These are phyloP conservation scores for Microstegium vimineum DNA, from an alignment of 176 grass and related monocot genomes.

Conservation along the genomic window DNA sequence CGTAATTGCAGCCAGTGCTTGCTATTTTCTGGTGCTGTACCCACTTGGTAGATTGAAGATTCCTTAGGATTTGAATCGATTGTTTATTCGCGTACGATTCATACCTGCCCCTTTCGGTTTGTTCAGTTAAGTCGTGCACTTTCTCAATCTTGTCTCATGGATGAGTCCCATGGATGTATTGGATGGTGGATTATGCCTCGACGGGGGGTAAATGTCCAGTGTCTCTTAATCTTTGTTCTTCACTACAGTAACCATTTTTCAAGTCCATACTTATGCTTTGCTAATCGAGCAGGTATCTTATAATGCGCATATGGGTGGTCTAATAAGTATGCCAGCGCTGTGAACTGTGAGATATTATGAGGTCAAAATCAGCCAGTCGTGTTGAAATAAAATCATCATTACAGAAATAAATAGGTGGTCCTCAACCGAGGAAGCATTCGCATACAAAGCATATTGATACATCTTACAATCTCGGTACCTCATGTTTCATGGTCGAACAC, in stretches of 20 bases:
- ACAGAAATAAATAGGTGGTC: not conserved
- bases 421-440: not conserved
- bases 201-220: not conserved
- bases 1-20: not conserved
- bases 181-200: constrained; percentile 6
- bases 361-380: not conserved
- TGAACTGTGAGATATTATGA: no score
- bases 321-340: not conserved
- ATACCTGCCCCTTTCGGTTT: constrained; percentile 20
- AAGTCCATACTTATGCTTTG: not conserved
- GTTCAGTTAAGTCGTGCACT: constrained; percentile 13
- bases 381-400: not conserved
- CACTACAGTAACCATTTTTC: not conserved
- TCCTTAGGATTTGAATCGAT: constrained; percentile 30
- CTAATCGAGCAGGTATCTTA: not conserved
- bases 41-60: constrained; percentile 36
- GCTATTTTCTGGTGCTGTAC: constrained; percentile 33
- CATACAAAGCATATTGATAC: not conserved
- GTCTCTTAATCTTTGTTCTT: not conserved
- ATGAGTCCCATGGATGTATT: not conserved
- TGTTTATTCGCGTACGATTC: constrained; percentile 35
- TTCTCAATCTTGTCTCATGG: constrained; percentile 20
- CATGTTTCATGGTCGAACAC: not conserved
- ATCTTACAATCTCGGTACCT: not conserved
- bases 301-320: no score